These are phyloP conservation scores for Scleromitrula shiraiana DNA, from an alignment of 2,329 filamentous ascomycete genomes.

Conservation along the genomic window DNA sequence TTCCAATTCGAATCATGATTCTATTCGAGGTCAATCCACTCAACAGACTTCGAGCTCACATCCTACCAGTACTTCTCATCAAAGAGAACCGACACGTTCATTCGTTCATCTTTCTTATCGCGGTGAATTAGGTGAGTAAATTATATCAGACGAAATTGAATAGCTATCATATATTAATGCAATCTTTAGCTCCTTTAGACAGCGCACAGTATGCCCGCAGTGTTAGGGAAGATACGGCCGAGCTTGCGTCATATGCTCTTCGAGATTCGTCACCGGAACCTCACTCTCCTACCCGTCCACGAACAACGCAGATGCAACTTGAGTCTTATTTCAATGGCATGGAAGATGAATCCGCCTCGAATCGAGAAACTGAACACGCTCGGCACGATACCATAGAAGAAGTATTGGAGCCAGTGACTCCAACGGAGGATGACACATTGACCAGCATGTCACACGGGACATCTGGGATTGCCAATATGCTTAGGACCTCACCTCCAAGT, in stretches of 20 bases:
- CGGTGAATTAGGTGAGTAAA: slow-evolving; percentile 44
- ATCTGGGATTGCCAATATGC: slow-evolving; percentile 43
- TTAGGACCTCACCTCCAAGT: slow-evolving; percentile 33
- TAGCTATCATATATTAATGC: not conserved
- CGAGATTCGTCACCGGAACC: slow-evolving; percentile 44
- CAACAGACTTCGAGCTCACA: slow-evolving; percentile 12
- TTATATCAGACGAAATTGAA: not conserved
- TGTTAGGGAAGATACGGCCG: slow-evolving; percentile 79
- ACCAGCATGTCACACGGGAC: slow-evolving; percentile 31
- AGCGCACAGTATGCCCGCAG: slow-evolving; percentile 67
- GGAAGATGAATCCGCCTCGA: slow-evolving; percentile 20
- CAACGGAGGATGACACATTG: slow-evolving; percentile 32
- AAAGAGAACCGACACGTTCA: slow-evolving; percentile 61
- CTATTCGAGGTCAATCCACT: slow-evolving; percentile 17
- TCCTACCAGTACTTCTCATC: slow-evolving; percentile 23
- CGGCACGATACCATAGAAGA: slow-evolving; percentile 49
- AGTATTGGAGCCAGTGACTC: slow-evolving; percentile 49
- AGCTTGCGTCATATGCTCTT: slow-evolving; percentile 75
- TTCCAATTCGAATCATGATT: slow-evolving; percentile 18
- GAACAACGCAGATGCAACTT: slow-evolving; percentile 18
- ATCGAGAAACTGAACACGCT: slow-evolving; percentile 19
- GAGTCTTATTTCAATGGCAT: slow-evolving; percentile 23
- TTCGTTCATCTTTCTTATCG: slow-evolving; percentile 61
- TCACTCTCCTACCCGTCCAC: slow-evolving; percentile 21
- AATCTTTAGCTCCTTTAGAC: slow-evolving; percentile 46